These are phyloP conservation scores for Mrakia blollopis DNA, from an alignment of 768 basidiomycete species.

Conservation along the genomic window DNA sequence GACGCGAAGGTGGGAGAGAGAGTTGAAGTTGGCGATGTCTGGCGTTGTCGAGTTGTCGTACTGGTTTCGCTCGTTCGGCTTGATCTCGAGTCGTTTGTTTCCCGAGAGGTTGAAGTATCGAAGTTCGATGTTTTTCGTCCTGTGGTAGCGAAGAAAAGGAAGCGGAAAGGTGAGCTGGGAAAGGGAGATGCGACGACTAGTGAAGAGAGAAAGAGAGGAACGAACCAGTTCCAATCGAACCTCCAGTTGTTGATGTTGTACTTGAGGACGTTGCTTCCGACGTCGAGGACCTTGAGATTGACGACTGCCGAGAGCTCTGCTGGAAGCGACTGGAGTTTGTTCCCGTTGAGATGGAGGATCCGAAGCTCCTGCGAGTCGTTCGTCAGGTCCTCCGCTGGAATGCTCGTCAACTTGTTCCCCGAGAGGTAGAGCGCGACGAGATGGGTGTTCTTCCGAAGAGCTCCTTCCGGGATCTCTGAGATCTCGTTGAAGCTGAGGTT, in stretches of 20 bases:
- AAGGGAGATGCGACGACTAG: background rate
- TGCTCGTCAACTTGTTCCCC: conserved; percentile 85
- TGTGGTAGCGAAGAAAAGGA: conserved; percentile 42
- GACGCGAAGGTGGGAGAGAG: conserved; percentile 75
- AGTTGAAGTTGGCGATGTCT: conserved; percentile 66
- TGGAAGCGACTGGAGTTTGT: conserved; percentile 84
- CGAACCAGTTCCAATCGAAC: conserved; percentile 98
- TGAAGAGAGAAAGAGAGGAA: conserved; percentile 20
- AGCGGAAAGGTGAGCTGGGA: background rate
- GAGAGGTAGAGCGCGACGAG: conserved; percentile 87
- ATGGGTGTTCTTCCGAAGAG: conserved; percentile 61
- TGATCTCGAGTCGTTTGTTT: conserved; percentile 94
- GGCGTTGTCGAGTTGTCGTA: conserved; percentile 20
- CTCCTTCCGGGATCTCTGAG: conserved; percentile 72
- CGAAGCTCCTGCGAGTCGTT: conserved; percentile 60
- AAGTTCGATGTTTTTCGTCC: conserved; percentile 94
- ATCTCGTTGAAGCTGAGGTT: conserved; percentile 95
- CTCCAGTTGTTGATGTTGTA: conserved; percentile 99
- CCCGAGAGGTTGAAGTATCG: conserved; percentile 94
- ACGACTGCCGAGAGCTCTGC: conserved; percentile 80
- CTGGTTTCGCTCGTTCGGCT: conserved; percentile 53
- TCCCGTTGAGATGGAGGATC: conserved; percentile 85
- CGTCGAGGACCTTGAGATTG: conserved; percentile 75
- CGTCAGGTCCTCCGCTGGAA: conserved; percentile 79
- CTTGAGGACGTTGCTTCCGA: conserved; percentile 85